phyloP scores from a whole-genome alignment of 352 stramenopile species.

The Phytophthora aleatoria region DNA sequence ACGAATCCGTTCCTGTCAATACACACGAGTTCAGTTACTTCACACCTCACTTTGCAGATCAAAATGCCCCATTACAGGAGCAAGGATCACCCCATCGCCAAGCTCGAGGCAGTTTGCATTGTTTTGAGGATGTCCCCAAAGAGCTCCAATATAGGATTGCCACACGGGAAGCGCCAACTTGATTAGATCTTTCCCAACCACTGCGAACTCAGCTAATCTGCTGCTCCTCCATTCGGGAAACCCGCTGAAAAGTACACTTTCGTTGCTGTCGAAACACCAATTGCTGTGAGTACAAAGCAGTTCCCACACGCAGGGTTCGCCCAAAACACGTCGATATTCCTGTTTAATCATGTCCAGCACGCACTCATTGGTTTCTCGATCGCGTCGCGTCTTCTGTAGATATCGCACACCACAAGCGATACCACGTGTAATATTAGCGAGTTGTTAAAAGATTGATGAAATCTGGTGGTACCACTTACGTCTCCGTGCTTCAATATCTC shows the following conservation, averaged over 20 bases:
- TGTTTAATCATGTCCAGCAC: slow-evolving; percentile 23
- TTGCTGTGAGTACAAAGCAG: slow-evolving; percentile 29
- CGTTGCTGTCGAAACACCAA: slow-evolving; percentile 21
- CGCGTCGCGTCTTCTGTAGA: neutral
- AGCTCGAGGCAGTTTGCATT: slow-evolving; percentile 10
- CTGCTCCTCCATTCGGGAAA: slow-evolving; percentile 7
- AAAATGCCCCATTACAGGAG: slow-evolving; percentile 6
- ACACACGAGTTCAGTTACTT: neutral
- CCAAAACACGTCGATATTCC: slow-evolving; percentile 19
- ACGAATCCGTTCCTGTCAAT: neutral
- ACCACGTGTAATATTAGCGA: slow-evolving; percentile 1
- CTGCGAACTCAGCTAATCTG: neutral
- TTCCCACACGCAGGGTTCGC: slow-evolving; percentile 7
- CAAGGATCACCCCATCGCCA: slow-evolving; percentile 12
- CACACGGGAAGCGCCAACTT: slow-evolving; percentile 13
- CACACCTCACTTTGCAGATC: slow-evolving; percentile 23
- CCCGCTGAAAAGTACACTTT: slow-evolving; percentile 16
- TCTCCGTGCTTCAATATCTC: slow-evolving; percentile 9
- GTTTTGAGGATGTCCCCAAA: slow-evolving; percentile 10
- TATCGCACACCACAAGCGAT: neutral
- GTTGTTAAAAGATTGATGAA: neutral
- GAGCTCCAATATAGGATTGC: slow-evolving; percentile 21
- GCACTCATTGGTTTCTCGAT: slow-evolving; percentile 7
- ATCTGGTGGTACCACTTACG: slow-evolving; percentile 3
- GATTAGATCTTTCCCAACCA: slow-evolving; percentile 1